Percentiles rank a stretch among this genome's conserved stretches.
phyloP scores from a whole-genome alignment of 345 rosid species.

The Eucalyptus lansdowneana region DNA sequence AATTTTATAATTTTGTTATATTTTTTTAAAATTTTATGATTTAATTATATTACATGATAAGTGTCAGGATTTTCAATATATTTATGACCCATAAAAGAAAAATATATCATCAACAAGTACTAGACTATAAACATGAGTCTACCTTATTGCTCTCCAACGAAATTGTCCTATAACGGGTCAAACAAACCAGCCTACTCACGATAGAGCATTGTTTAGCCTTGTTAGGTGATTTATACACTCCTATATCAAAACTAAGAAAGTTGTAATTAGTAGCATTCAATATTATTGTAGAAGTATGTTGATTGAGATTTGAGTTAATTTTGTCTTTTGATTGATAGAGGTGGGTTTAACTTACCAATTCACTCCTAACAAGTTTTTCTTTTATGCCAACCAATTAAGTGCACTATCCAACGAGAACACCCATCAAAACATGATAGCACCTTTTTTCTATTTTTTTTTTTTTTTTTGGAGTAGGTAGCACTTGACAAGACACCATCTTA shows the following conservation, averaged over 20 bases:
- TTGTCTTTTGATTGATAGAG: not conserved
- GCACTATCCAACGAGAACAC: not conserved
- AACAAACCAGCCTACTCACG: not conserved
- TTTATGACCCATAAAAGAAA: not conserved
- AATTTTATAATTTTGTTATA: too few species aligned
- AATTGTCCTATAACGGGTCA: too few species aligned
- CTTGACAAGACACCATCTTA: not conserved
- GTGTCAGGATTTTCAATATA: rapidly evolving
- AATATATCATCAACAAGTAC: too few species aligned
- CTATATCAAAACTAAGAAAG: not conserved
- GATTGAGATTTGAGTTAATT: not conserved
- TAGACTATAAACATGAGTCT: too few species aligned
- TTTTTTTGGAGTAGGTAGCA: too few species aligned
- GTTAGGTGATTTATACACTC: not conserved
- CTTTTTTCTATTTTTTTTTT: too few species aligned
- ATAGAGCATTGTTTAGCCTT: not conserved
- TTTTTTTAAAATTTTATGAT: too few species aligned
- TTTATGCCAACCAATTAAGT: not conserved
- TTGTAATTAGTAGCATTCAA: not conserved
- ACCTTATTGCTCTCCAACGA: too few species aligned
- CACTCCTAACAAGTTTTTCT: not conserved
- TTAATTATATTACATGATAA: too few species aligned
- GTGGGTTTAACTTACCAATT: not conserved
- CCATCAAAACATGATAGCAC: not conserved
- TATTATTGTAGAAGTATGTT: not conserved